These are phyloP conservation scores for Ceratocystis ficicola DNA, from an alignment of 2,329 filamentous ascomycete genomes.

Conservation along the genomic window DNA sequence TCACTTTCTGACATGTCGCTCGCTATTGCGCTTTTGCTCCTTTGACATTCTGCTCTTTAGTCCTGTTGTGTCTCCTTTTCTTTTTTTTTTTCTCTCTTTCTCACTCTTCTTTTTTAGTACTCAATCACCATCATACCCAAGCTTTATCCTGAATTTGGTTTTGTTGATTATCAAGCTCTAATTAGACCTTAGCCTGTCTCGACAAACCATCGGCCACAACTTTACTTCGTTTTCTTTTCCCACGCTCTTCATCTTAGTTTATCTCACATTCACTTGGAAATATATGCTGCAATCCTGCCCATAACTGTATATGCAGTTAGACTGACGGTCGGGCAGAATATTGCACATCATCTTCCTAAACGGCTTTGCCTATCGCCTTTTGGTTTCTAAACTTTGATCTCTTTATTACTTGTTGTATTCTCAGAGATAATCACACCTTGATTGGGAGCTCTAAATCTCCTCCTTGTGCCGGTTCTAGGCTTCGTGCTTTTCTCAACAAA, in stretches of 20 bases:
- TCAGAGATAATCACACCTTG: conserved; percentile 1
- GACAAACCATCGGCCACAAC: not conserved
- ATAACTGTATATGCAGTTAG: not conserved
- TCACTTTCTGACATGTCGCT: not conserved
- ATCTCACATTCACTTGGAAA: not conserved
- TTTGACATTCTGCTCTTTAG: not conserved
- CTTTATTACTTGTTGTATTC: not conserved
- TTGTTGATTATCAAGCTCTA: not conserved
- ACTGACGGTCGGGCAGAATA: not conserved
- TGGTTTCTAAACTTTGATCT: not conserved
- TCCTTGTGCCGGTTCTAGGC: not conserved
- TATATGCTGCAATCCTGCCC: not conserved
- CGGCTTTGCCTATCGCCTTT: not conserved
- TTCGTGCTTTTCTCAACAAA: not conserved
- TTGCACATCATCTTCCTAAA: conserved; percentile 10
- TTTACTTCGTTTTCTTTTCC: not conserved
- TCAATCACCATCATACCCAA: not conserved
- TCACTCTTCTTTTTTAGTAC: not conserved
- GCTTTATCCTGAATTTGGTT: not conserved
- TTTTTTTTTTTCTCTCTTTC: not conserved
- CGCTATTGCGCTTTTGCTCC: not conserved
- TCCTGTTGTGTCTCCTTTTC: not conserved
- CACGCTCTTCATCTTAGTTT: not conserved
- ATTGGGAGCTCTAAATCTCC: not conserved
- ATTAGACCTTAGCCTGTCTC: not conserved